phyloP scores from a whole-genome alignment of 2,329 filamentous ascomycete species.

The Capronia epimyces region DNA sequence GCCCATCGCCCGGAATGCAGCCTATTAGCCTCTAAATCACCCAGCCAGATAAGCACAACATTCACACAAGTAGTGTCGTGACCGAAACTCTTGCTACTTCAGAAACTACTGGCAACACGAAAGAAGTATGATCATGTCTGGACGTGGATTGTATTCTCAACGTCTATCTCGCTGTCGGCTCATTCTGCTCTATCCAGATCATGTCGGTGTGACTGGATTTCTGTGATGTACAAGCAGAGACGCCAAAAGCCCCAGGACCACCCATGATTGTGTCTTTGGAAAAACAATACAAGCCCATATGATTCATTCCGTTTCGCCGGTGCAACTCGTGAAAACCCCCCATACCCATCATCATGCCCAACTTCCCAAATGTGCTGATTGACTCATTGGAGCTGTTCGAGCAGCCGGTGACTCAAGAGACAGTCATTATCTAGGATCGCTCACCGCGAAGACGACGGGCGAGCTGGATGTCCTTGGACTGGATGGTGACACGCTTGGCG shows the following conservation, averaged over 20 bases:
- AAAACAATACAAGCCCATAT: constrained; percentile 25
- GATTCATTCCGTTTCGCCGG: constrained; percentile 26
- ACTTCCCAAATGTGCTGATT: constrained; percentile 16
- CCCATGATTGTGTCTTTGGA: constrained; percentile 15
- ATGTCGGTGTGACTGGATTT: constrained; percentile 22
- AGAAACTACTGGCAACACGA: too few species aligned
- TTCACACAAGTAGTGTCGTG: not conserved
- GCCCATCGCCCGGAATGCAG: too few species aligned
- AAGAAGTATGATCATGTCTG: constrained; percentile 6
- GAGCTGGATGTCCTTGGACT: constrained; percentile 88
- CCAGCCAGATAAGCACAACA: not conserved
- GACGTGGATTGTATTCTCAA: constrained; percentile 23
- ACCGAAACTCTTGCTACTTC: too few species aligned
- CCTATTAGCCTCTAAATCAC: too few species aligned
- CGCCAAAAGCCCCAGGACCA: constrained; percentile 21
- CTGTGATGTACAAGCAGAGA: constrained; percentile 27
- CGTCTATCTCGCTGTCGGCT: constrained; percentile 23
- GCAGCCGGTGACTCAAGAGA: constrained; percentile 1
- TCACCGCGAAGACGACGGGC: constrained; percentile 92
- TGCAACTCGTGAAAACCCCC: constrained; percentile 25
- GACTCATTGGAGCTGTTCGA: constrained; percentile 14
- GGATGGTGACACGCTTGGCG: constrained; percentile 98
- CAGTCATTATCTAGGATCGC: constrained; percentile 60
- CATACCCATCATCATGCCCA: constrained; percentile 19
- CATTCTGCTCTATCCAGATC: constrained; percentile 21